Percentiles rank a stretch among this genome's conserved stretches.
Evolutionary conservation across 805 yeast genomes (phyloP).

Genomic region (Tetrapisispora fleetii): DNA sequence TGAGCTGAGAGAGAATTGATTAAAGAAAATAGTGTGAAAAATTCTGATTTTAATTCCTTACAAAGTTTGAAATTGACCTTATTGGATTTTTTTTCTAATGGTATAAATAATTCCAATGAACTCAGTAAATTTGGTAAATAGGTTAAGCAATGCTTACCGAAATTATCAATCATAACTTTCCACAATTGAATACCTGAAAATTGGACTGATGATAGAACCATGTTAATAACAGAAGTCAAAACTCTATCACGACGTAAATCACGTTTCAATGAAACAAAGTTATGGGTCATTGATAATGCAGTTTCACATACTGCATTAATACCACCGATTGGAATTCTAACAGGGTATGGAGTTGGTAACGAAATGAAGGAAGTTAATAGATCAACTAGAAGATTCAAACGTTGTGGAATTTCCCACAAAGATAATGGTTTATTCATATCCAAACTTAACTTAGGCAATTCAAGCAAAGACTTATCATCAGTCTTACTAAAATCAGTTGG

Average conservation of each 20-base stretch:
- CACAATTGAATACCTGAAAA: constrained; percentile 37
- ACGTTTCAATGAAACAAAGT: constrained; percentile 44
- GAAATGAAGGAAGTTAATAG: constrained; percentile 38
- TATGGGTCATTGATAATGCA: constrained; percentile 44
- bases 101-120: constrained; percentile 48
- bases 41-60: constrained; percentile 14
- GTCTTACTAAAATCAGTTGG: constrained; percentile 19
- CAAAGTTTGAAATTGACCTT: constrained; percentile 32
- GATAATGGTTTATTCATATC: constrained; percentile 51
- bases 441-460: constrained; percentile 41
- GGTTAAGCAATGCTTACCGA: constrained; percentile 33
- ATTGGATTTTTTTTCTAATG: constrained; percentile 36
- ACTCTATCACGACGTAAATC: constrained; percentile 47
- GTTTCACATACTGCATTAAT: constrained; percentile 44
- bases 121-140: constrained; percentile 43
- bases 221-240: constrained; percentile 35
- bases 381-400: constrained; percentile 39
- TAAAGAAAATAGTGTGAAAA: constrained; percentile 17
- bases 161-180: constrained; percentile 17
- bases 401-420: constrained; percentile 40
- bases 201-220: constrained; percentile 39
- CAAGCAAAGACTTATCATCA: constrained; percentile 8
- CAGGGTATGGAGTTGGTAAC: constrained; percentile 44
- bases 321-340: constrained; percentile 55
- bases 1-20: constrained; percentile 12